Conservation (phyloP, 2,329 filamentous ascomycete species). For the Cytospora leucostoma region DNA sequence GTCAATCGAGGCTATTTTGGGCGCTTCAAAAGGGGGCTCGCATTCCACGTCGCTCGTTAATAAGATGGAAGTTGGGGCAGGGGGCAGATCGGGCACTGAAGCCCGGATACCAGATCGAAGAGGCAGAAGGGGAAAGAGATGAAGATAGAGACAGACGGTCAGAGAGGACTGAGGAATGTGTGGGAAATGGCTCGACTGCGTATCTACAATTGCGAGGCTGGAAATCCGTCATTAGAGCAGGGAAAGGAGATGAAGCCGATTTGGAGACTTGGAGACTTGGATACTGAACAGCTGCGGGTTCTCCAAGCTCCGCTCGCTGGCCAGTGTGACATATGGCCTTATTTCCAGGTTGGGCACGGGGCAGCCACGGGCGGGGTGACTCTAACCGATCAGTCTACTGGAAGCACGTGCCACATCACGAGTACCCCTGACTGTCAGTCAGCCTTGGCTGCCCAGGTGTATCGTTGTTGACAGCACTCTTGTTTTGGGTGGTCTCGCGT, state of each 20-base stretch:
- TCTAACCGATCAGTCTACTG: neutral
- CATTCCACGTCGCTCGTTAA: slow-evolving; percentile 20
- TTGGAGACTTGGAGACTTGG: slow-evolving; percentile 1
- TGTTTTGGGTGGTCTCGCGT: too few species aligned
- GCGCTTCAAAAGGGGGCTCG: slow-evolving; percentile 21
- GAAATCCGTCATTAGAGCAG: slow-evolving; percentile 1
- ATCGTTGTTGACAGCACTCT: too few species aligned
- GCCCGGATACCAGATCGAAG: slow-evolving; percentile 17
- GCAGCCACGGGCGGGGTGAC: neutral
- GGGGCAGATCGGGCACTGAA: slow-evolving; percentile 20
- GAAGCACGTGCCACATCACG: neutral
- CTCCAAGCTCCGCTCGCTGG: neutral
- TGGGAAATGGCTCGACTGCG: neutral
- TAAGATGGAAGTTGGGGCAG: slow-evolving; percentile 18
- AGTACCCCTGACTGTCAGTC: neutral
- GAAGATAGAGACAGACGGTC: neutral
- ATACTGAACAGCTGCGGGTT: neutral
- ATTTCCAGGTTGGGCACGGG: neutral
- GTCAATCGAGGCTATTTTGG: slow-evolving; percentile 13
- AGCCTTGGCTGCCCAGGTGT: too few species aligned
- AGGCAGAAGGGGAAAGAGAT: neutral
- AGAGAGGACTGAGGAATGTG: neutral
- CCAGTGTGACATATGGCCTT: neutral
- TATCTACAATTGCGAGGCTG: slow-evolving; percentile 2
- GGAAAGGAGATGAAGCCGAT: slow-evolving; percentile 1